Conservation (phyloP, 192 early-diverging fungal species). For the Nowakowskiella sp. region DNA sequence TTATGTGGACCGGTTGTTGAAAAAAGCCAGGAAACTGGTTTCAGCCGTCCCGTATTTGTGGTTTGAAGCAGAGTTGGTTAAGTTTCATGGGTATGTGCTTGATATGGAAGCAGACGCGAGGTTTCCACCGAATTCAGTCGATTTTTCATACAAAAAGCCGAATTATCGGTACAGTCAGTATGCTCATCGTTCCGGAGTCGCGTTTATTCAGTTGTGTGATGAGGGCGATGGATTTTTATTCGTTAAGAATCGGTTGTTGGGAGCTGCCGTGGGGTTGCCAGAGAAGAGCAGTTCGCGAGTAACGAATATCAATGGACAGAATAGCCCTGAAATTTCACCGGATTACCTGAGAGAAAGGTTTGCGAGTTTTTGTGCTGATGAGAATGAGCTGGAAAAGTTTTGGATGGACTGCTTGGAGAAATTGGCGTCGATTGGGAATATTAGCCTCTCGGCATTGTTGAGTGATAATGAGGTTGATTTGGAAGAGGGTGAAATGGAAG, state of each 20-base stretch:
- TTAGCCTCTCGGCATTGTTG: too few relatives aligned
- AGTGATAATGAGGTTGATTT: too few relatives aligned
- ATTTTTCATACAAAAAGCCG: slow-evolving; percentile 52
- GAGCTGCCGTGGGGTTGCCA: slow-evolving; percentile 27
- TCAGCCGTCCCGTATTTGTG: slow-evolving; percentile 43
- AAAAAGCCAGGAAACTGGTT: slow-evolving; percentile 13
- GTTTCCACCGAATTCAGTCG: slow-evolving; percentile 54
- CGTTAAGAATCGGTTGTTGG: slow-evolving; percentile 72
- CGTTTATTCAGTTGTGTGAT: slow-evolving; percentile 79
- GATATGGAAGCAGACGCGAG: slow-evolving; percentile 83
- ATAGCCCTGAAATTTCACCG: slow-evolving; percentile 34
- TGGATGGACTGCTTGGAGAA: too few relatives aligned
- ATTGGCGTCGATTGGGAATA: too few relatives aligned
- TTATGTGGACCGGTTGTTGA: slow-evolving; percentile 6
- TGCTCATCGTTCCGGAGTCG: slow-evolving; percentile 80
- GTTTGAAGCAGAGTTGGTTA: slow-evolving; percentile 77
- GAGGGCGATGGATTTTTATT: slow-evolving; percentile 73
- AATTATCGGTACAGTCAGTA: slow-evolving; percentile 79
- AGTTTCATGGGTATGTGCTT: slow-evolving; percentile 74
- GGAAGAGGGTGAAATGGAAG: too few relatives aligned
- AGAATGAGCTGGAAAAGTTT: slow-evolving; percentile 49
- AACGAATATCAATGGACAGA: slow-evolving; percentile 12
- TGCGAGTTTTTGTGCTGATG: slow-evolving; percentile 52
- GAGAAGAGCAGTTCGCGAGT: slow-evolving; percentile 18
- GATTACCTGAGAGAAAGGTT: slow-evolving; percentile 54